A percentile compares a stretch with the other conserved stretches of the same genome.
Conservation (phyloP, 352 stramenopile genomes). For the Phytopythium chamaehyphon region DNA sequence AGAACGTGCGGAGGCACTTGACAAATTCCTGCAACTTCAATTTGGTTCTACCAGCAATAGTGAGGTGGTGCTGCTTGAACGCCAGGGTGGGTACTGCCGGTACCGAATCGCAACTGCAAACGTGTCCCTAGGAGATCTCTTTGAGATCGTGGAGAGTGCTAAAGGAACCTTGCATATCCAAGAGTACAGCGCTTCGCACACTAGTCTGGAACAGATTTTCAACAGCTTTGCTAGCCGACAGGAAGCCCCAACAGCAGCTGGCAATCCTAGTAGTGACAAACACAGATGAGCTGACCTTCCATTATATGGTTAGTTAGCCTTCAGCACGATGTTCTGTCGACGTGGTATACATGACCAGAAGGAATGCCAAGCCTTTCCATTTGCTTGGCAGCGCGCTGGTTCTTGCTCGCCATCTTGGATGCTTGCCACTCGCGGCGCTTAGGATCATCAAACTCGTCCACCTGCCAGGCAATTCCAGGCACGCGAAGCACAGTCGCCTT, state of each 20-base stretch:
- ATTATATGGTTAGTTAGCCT: neutral
- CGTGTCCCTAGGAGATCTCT: constrained; percentile 57
- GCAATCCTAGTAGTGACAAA: neutral
- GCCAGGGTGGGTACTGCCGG: constrained; percentile 58
- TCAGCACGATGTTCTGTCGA: constrained; percentile 10
- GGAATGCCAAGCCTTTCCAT: constrained; percentile 49
- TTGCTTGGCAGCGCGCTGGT: constrained; percentile 77
- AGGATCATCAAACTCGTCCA: constrained; percentile 53
- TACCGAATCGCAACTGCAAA: constrained; percentile 31
- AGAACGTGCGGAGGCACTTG: constrained; percentile 34
- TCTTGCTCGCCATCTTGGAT: constrained; percentile 95
- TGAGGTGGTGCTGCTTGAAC: constrained; percentile 44
- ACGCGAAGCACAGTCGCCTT: constrained; percentile 86
- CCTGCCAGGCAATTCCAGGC: constrained; percentile 76
- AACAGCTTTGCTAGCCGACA: constrained; percentile 86
- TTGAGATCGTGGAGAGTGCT: constrained; percentile 60
- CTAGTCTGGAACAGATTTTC: constrained; percentile 92
- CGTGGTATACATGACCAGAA: constrained; percentile 39
- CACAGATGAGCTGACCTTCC: neutral
- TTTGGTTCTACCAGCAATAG: constrained; percentile 8
- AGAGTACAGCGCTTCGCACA: constrained; percentile 88
- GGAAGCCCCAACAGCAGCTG: neutral
- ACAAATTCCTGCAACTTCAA: constrained; percentile 30
- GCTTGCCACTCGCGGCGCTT: constrained; percentile 89
- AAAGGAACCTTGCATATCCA: constrained; percentile 50